These are phyloP conservation scores for Flagelloscypha sp. DNA, from an alignment of 768 basidiomycete species.

Conservation along the genomic window DNA sequence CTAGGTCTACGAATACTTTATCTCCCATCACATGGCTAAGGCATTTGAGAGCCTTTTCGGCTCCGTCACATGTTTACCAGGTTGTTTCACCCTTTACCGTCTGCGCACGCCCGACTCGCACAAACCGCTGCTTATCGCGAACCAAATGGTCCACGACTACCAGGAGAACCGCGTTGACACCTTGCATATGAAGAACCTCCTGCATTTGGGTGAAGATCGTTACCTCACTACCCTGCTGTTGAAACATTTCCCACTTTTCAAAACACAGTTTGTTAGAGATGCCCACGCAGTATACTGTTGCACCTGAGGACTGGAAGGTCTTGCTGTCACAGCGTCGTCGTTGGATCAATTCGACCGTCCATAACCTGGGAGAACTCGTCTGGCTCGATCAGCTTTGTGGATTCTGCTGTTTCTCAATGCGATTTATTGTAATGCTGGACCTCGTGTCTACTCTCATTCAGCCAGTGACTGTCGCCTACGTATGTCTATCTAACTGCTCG, in stretches of 20 bases:
- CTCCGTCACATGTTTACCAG: conserved; percentile 96
- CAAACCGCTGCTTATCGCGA: conserved; percentile 89
- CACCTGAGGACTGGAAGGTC: conserved; percentile 92
- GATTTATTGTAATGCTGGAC: conserved; percentile 97
- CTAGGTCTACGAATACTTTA: conserved; percentile 97
- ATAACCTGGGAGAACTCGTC: conserved; percentile 90
- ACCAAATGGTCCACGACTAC: conserved; percentile 85
- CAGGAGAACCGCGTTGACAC: conserved; percentile 96
- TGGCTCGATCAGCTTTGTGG: conserved; percentile 89
- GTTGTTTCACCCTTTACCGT: conserved; percentile 98
- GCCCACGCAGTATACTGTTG: conserved; percentile 92
- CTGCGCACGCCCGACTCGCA: conserved; percentile 91
- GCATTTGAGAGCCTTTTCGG: conserved; percentile 96
- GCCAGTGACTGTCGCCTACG: conserved; percentile 84
- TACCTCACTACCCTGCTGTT: conserved; percentile 93
- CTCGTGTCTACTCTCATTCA: conserved; percentile 79
- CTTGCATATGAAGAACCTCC: conserved; percentile 95
- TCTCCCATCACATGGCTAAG: conserved; percentile 98
- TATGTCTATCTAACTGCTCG: conserved; percentile 31
- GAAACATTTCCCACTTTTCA: conserved; percentile 90
- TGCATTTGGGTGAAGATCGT: conserved; percentile 98
- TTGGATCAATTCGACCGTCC: conserved; percentile 99
- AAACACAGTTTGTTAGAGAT: conserved; percentile 92
- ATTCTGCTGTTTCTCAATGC: conserved; percentile 99
- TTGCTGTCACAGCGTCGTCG: conserved; percentile 93